Base-by-base conservation (phyloP, 1,284 basidiomycete genomes). In the Tilletia indica region DNA sequence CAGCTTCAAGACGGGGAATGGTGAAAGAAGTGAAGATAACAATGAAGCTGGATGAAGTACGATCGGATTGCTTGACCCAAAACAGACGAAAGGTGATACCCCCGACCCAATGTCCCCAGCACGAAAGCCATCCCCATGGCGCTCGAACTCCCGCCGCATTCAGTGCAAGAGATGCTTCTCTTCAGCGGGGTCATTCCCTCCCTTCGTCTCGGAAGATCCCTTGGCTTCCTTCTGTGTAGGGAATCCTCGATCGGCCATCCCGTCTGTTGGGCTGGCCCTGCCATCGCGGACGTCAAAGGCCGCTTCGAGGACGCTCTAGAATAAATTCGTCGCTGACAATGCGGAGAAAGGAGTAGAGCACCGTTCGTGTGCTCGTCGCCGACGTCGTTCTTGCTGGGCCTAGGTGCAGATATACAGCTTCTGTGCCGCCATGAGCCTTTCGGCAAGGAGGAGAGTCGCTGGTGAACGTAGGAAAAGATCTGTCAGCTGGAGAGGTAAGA, bases 301-400 rank as follows among this genome's bases (percentile, higher is more conserved):
- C 36, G 11, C 61, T 36, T 64, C 61, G 2, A 64, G 61, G 3
- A 64, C 61, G 12, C 42, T 16, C 34, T 64, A 36, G 31, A 14
- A 21, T 64, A 12, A 21, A 64, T 38, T 4, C 61, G 61, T 14
- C 61, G 61, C 19, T 64, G 61, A 19, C 5, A 9, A 4, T 64
- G 31, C 31, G 5, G 12, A 64, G 34, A 36, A 39, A 64, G 36
- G 4, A 8, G 61, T 64, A 64, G 38, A 64, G 61, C 21, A 64
- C 61, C 61, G 61, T 42, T 64, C 61, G 6, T 36, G 61, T 64
- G 61, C 36, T 64, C 61, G 9, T 64, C 36, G 61, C 61, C 61
- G 61, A 16, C 31, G 38, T 64, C 38, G 16, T 34, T 42, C 38
- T 38, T 42, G 61, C 38, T 36, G 25, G 14, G 31, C 36, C 42